phyloP scores from a whole-genome alignment of 768 basidiomycete genomes.

The Pseudohyphozyma bogoriensis region DNA sequence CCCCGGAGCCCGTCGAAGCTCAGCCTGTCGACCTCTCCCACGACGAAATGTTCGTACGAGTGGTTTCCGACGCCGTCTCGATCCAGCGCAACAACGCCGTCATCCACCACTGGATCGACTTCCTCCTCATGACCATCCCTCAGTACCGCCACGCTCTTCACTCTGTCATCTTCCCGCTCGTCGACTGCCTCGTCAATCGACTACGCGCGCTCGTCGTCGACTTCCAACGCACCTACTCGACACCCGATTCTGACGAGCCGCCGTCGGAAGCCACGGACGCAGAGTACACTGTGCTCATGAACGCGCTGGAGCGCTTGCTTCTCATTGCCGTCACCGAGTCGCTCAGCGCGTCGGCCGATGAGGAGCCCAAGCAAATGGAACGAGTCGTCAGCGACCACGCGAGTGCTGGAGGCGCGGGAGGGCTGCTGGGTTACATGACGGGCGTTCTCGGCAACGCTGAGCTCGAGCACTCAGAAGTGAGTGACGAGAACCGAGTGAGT shows the following conservation, averaged over 20 bases:
- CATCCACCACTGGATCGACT: constrained; percentile 93
- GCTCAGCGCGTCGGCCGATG: constrained; percentile 31
- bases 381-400: not conserved
- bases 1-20: not conserved
- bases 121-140: constrained; percentile 79
- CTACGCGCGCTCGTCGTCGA: constrained; percentile 46
- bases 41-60: constrained; percentile 64
- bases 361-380: constrained; percentile 10
- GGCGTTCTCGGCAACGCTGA: constrained; percentile 78
- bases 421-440: constrained; percentile 80
- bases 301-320: constrained; percentile 70
- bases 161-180: constrained; percentile 58
- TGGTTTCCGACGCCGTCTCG: constrained; percentile 70
- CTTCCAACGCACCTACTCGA: constrained; percentile 16
- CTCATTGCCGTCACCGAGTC: constrained; percentile 56
- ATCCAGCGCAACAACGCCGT: constrained; percentile 60
- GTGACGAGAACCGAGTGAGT: constrained; percentile 19
- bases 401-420: constrained; percentile 44
- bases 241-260: constrained; percentile 20
- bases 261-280: constrained; percentile 56
- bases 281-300: constrained; percentile 73
- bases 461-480: constrained; percentile 8
- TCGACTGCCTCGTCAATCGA: constrained; percentile 67
- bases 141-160: constrained; percentile 68
- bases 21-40: constrained; percentile 28